phyloP scores from a whole-genome alignment of 805 yeast species.

The Zygosaccharomyces gambellarensis region DNA sequence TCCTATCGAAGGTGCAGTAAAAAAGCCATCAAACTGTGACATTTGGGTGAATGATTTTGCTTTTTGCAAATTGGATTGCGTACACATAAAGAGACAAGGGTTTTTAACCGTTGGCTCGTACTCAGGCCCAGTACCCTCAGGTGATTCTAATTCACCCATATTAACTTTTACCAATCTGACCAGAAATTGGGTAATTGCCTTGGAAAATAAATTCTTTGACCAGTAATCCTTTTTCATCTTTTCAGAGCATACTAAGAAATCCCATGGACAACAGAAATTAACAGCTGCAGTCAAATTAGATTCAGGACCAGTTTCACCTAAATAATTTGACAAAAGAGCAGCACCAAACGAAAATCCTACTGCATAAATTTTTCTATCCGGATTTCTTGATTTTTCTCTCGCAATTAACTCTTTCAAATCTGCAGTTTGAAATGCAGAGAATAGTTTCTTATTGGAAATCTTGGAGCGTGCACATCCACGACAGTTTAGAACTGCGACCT shows the following conservation, averaged over 20 bases:
- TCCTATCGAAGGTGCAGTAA: constrained; percentile 60
- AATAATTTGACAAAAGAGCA: constrained; percentile 56
- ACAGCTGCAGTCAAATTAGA: constrained; percentile 54
- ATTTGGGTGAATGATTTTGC: constrained; percentile 38
- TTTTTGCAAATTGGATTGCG: constrained; percentile 35
- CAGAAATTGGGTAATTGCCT: constrained; percentile 41
- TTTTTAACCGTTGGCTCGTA: constrained; percentile 20
- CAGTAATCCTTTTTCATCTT: constrained; percentile 39
- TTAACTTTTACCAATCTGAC: constrained; percentile 44
- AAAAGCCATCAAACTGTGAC: constrained; percentile 54
- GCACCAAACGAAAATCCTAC: constrained; percentile 75
- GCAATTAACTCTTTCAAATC: constrained; percentile 60
- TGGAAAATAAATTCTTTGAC: constrained; percentile 41
- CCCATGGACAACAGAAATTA: constrained; percentile 69
- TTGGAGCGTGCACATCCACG: constrained; percentile 78
- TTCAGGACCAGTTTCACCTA: constrained; percentile 60
- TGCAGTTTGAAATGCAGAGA: constrained; percentile 63
- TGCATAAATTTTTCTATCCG: constrained; percentile 58
- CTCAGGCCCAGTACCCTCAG: constrained; percentile 21
- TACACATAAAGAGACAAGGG: constrained; percentile 26
- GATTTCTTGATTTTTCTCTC: constrained; percentile 47
- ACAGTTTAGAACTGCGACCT: constrained; percentile 61
- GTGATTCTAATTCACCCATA: constrained; percentile 33
- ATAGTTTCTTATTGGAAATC: constrained; percentile 61
- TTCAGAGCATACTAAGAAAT: constrained; percentile 49